Conservation (phyloP, 2,329 filamentous ascomycete species). For the Myriosclerotinia curreyana region DNA sequence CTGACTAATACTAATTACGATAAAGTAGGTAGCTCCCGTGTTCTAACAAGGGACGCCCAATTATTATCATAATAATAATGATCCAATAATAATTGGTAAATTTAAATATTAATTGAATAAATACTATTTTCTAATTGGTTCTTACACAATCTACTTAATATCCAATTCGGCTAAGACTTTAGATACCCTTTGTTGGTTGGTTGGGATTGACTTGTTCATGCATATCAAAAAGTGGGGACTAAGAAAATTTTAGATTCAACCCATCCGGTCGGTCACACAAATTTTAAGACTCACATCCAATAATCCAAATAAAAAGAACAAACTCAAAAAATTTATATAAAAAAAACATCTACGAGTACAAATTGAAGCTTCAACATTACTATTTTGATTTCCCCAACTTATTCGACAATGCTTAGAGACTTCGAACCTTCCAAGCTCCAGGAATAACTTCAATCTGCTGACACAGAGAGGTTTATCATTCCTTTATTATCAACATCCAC, state of each 20-base stretch:
- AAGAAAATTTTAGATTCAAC: slow-evolving; percentile 16
- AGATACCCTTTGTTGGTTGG: slow-evolving; percentile 13
- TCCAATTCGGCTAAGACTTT: background rate
- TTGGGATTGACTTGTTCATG: slow-evolving; percentile 3
- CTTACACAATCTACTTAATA: background rate
- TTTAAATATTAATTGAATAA: background rate
- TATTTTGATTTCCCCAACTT: slow-evolving; percentile 22
- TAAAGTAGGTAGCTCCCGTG: background rate
- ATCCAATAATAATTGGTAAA: slow-evolving; percentile 14
- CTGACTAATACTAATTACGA: no score
- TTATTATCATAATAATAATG: background rate
- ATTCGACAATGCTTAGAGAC: slow-evolving; percentile 35
- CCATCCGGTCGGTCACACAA: slow-evolving; percentile 11
- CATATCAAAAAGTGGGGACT: slow-evolving; percentile 12
- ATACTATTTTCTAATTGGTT: background rate
- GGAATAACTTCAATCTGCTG: slow-evolving; percentile 26
- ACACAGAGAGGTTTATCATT: slow-evolving; percentile 21
- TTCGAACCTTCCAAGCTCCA: slow-evolving; percentile 36
- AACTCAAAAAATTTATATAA: background rate
- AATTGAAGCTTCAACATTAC: background rate
- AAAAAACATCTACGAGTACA: background rate
- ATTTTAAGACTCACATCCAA: slow-evolving; percentile 9
- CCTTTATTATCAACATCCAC: slow-evolving; percentile 21
- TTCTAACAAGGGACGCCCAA: background rate
- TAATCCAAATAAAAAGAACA: slow-evolving; percentile 9